phyloP scores from a whole-genome alignment of 768 basidiomycete species.

The Russula lepida region DNA sequence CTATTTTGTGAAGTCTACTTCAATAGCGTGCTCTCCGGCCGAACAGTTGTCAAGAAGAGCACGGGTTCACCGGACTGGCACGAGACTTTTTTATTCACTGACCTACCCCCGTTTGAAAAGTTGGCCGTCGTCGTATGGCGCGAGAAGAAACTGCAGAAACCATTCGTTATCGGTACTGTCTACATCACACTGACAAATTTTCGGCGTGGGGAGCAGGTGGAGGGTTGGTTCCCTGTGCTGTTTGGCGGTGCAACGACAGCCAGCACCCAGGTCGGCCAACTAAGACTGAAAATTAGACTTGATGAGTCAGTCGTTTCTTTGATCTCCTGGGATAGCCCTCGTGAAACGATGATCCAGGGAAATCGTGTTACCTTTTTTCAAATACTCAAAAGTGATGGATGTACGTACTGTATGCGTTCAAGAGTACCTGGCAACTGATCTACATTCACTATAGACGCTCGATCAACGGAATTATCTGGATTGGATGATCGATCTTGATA shows the following conservation, averaged over 20 bases:
- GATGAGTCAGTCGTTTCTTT: constrained; percentile 52
- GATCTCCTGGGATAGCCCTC: neutral
- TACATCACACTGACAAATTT: constrained; percentile 62
- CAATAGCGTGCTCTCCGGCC: constrained; percentile 57
- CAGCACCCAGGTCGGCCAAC: constrained; percentile 62
- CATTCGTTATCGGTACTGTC: constrained; percentile 49
- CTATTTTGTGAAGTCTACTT: constrained; percentile 73
- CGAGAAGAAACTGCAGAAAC: constrained; percentile 56
- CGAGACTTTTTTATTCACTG: constrained; percentile 64
- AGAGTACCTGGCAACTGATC: constrained; percentile 2
- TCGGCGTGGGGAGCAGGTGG: constrained; percentile 60
- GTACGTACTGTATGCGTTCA: constrained; percentile 36
- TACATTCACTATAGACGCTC: constrained; percentile 34
- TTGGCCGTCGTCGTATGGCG: constrained; percentile 62
- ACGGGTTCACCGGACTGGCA: constrained; percentile 72
- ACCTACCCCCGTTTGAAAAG: constrained; percentile 70
- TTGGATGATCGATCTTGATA: constrained; percentile 67
- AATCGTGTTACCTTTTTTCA: constrained; percentile 62
- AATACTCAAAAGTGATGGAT: constrained; percentile 52
- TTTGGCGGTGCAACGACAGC: constrained; percentile 39
- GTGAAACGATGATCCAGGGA: constrained; percentile 41
- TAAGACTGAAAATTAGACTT: constrained; percentile 63
- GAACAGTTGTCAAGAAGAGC: constrained; percentile 66
- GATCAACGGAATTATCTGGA: constrained; percentile 58
- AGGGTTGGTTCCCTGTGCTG: constrained; percentile 81